These are phyloP conservation scores for Clarireedia sp. DNA, from an alignment of 2,329 filamentous ascomycete species.

Conservation along the genomic window DNA sequence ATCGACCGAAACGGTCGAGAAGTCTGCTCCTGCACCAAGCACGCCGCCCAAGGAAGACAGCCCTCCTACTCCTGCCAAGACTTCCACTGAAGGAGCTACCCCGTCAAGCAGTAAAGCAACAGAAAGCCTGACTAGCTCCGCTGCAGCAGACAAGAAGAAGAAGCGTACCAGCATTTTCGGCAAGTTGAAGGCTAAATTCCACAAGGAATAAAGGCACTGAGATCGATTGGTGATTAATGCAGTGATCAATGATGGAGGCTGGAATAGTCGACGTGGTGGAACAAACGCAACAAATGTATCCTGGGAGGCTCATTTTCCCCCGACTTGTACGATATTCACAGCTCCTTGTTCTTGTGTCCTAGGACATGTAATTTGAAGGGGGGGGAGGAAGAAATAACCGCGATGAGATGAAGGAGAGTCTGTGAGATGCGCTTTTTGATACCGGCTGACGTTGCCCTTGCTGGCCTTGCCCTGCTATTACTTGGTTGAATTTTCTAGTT, in stretches of 20 bases:
- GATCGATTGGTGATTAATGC: conserved; percentile 2
- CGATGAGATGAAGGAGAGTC: conserved; percentile 3
- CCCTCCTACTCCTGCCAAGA: conserved; percentile 18
- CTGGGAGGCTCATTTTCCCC: conserved; percentile 5
- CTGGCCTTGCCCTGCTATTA: conserved; percentile 2
- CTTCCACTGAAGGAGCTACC: conserved; percentile 19
- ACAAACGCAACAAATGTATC: conserved; percentile 4
- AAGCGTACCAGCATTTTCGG: conserved; percentile 32
- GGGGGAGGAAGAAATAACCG: neutral
- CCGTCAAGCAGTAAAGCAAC: conserved; percentile 22
- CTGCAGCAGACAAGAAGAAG: conserved; percentile 29
- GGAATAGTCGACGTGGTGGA: neutral
- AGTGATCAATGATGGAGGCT: conserved; percentile 7
- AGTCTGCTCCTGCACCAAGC: conserved; percentile 13
- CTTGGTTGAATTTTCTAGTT: conserved; percentile 8
- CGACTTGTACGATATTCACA: conserved; percentile 9
- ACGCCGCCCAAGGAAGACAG: conserved; percentile 16
- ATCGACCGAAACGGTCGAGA: conserved; percentile 15
- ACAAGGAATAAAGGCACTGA: conserved; percentile 23
- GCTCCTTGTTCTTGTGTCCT: conserved; percentile 6
- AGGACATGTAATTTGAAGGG: conserved; percentile 7
- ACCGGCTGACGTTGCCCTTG: conserved; percentile 10
- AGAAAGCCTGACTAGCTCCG: conserved; percentile 20
- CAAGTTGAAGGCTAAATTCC: conserved; percentile 46
- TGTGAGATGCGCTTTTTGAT: conserved; percentile 9